Percentiles rank a stretch among this genome's conserved stretches.
These are phyloP conservation scores for Crithidia mellificae DNA, from an alignment of 208 protist species.

Conservation along the genomic window DNA sequence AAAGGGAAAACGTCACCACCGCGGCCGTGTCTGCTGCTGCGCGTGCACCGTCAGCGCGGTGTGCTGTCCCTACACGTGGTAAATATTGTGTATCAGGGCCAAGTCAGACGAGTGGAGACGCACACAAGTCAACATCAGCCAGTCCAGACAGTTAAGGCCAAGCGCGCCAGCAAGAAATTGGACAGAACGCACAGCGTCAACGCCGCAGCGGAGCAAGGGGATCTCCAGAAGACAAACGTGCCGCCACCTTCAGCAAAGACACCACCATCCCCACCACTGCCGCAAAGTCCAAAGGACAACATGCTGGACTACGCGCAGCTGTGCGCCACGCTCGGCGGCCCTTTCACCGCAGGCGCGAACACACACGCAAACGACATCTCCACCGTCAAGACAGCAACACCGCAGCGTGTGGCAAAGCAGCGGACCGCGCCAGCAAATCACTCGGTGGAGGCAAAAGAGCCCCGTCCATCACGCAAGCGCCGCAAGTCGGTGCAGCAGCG, in stretches of 20 bases:
- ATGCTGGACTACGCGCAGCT: background rate
- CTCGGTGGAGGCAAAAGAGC: background rate
- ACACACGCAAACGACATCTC: background rate
- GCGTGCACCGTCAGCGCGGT: conserved; percentile 3
- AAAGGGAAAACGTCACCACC: background rate
- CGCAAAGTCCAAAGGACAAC: background rate
- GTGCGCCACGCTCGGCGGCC: background rate
- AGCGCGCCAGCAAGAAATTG: background rate
- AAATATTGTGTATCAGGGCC: background rate
- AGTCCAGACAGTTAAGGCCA: background rate
- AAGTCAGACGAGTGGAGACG: background rate
- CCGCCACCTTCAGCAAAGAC: no score
- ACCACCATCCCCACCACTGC: background rate
- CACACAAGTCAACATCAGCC: background rate
- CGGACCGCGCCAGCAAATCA: no score
- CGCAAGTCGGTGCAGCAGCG: background rate
- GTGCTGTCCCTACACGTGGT: conserved; percentile 16
- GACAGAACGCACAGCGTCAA: no score
- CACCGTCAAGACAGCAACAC: background rate
- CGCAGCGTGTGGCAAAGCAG: background rate
- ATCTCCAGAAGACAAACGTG: no score
- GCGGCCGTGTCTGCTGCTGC: background rate
- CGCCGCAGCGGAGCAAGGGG: no score
- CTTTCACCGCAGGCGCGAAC: background rate
- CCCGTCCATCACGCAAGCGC: background rate